Base-by-base conservation (phyloP, 2,329 filamentous ascomycete species). In the Colletotrichum sansevieriae region DNA sequence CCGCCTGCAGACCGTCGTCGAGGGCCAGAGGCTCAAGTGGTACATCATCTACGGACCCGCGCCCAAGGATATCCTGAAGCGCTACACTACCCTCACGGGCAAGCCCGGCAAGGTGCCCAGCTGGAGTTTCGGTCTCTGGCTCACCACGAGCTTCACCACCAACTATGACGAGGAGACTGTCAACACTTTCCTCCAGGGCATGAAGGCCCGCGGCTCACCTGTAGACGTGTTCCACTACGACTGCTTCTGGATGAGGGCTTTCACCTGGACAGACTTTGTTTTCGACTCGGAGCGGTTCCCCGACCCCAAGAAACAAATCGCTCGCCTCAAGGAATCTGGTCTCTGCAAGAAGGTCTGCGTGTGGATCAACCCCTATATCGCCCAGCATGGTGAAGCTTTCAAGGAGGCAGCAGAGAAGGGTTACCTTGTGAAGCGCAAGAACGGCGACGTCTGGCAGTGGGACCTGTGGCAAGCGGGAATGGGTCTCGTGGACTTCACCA, bases 391-490 rank as follows among this genome's bases (percentile, higher is more conserved):
- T 2, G 87, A 86, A 0, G 82, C 91, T 0, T 93, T 93, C 79
- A 80, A 83, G 65, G 83, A 89, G 70, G 91, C 90, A 46, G 86
- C 86, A 46, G 85, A 88, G 64, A 90, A 88, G 62, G 90, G 90
- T 0, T 93, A 92, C 73, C 83, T 93, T 18, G 83, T 93, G 67
- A 91, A 90, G 81, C 87, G 90, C 33, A 88, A 85, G 71, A 88
- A 92, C 73, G 90, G 90, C 12, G 88, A 91, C 70, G 80, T 93
- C 22, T 93, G 89, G 88, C 91, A 93, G 78, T 92, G 90, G 89
- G 91, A 93, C 73, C 79, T 91, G 47, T 93, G 91, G 91, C 91
- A 93, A 76, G 90, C 90, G 2, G 91, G 91, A 41, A 93, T 93
- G 91, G 91, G 87, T 3, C 81, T 93, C 2, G 83, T 93, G 13